Base-by-base conservation (phyloP, 352 stramenopile species). In the Globisporangium okanoganense region DNA sequence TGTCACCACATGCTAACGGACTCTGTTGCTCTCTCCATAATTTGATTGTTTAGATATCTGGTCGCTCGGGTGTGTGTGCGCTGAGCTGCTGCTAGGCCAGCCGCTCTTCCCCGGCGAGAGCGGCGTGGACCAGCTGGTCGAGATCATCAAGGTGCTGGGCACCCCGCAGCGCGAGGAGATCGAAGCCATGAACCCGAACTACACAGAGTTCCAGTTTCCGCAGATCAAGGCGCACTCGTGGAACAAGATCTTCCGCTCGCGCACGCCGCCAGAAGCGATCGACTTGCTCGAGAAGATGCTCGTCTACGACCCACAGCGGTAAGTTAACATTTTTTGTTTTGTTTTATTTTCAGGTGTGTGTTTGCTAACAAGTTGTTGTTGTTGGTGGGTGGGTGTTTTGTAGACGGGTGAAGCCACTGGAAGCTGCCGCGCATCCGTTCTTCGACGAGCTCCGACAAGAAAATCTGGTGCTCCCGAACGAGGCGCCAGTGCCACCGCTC, bases 151-250 rank as follows among this genome's bases (percentile, higher is more conserved):
- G 70, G 88, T 99, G 16, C 77, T 99, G 18, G 98, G 97, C 36
- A 99, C 97, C 29, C 98, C 98, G 7, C 98, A 98, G 58, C 85
- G 96, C 43, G 96, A 99, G 71, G 96, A 99, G 76, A 99, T 99
- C 45, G 79, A 95, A 65, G 89, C 91, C 22, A 99, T 99, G 97
- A 99, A 99, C 74, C 97, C 96, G 6, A 99, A 98, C 72, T 99
- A 99, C 76, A 99, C 97, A 41, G 97, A 99, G 76, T 99, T 99
- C 72, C 98, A 99, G 74, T 99, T 99, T 70, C 98, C 98, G 27
- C 96, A 99, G 68, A 99, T 99, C 82, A 97, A 98, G 71, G 96
- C 93, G 18, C 97, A 98, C 70, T 97, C 97, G 57, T 99, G 96
- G 96, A 95, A 94, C 67, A 98, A 99, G 72, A 96, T 99, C 56